Percentiles rank a stretch among this genome's conserved stretches.
Evolutionary conservation across 75 land plant species (phyloP).

Genomic region (Pinus tabuliformis): DNA sequence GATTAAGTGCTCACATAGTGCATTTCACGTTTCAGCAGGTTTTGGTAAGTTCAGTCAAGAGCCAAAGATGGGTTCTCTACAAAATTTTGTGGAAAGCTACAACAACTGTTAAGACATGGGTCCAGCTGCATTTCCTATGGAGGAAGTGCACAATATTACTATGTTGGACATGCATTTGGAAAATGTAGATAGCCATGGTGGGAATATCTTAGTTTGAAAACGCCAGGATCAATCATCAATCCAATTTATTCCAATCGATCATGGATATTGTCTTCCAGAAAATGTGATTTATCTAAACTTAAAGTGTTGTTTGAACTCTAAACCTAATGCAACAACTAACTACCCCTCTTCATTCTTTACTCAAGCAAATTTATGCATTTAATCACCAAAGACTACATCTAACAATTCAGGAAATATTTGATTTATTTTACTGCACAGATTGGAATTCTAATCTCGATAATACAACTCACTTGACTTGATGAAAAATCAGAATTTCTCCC

Average conservation of each 20-base stretch:
- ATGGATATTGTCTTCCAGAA: slow-evolving; percentile 95
- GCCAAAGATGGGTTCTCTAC: slow-evolving; percentile 79
- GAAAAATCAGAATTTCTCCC: too few relatives aligned
- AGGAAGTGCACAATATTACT: slow-evolving; percentile 86
- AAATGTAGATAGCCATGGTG: slow-evolving; percentile 91
- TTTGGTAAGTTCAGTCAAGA: slow-evolving; percentile 12
- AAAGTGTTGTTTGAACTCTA: background rate
- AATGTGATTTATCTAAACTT: slow-evolving; percentile 37
- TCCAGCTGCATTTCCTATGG: slow-evolving; percentile 57
- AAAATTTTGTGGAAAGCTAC: slow-evolving; percentile 59
- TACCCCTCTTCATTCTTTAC: too few relatives aligned
- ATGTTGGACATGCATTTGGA: slow-evolving; percentile 92
- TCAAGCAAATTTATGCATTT: too few relatives aligned
- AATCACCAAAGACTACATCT: background rate
- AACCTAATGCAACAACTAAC: too few relatives aligned
- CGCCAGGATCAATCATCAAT: slow-evolving; percentile 27
- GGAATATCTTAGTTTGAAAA: slow-evolving; percentile 73
- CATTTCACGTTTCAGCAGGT: slow-evolving; percentile 30
- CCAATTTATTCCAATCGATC: slow-evolving; percentile 84
- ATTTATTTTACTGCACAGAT: too few relatives aligned
- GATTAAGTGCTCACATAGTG: slow-evolving; percentile 55
- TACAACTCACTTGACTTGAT: too few relatives aligned
- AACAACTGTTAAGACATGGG: slow-evolving; percentile 92
- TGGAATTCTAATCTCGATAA: too few relatives aligned
- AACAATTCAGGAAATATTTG: too few relatives aligned